These are phyloP conservation scores for Prunus armeniaca DNA, from an alignment of 306 rosid species.

Conservation along the genomic window DNA sequence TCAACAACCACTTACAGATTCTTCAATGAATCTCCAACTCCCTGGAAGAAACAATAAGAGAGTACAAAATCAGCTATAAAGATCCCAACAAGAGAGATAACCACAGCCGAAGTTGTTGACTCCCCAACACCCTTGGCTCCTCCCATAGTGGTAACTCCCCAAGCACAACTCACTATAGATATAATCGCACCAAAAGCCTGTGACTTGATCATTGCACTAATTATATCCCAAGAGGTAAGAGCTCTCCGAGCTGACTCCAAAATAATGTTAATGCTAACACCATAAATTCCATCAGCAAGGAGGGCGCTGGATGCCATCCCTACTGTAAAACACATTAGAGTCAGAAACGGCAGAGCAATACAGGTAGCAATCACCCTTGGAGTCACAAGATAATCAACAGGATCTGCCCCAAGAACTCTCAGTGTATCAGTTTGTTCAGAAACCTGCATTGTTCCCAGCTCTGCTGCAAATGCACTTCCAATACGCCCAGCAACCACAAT, in stretches of 20 bases:
- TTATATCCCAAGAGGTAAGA: conserved; percentile 79
- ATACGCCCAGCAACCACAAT: conserved; percentile 93
- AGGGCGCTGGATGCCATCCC: conserved; percentile 93
- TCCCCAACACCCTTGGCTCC: conserved; percentile 99
- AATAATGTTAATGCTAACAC: conserved; percentile 85
- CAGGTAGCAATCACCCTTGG: conserved; percentile 87
- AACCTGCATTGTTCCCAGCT: conserved; percentile 98
- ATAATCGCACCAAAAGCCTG: conserved; percentile 89
- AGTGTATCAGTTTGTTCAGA: conserved; percentile 92
- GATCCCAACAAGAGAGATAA: conserved; percentile 91
- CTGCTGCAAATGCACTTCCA: conserved; percentile 97
- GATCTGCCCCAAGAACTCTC: conserved; percentile 88
- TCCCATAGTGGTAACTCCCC: conserved; percentile 92
- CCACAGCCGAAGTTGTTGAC: conserved; percentile 95
- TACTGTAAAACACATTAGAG: conserved; percentile 77
- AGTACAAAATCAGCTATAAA: conserved; percentile 88
- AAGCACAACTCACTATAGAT: conserved; percentile 87
- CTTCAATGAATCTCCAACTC: conserved; percentile 86
- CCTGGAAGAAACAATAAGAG: conserved; percentile 83
- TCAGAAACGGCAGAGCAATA: conserved; percentile 78
- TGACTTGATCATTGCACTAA: conserved; percentile 91
- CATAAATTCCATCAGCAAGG: conserved; percentile 79
- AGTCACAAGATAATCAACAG: conserved; percentile 87
- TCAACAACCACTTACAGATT: conserved; percentile 44
- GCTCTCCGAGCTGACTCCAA: conserved; percentile 87